A percentile compares a stretch with the other conserved stretches of the same genome.
Evolutionary conservation across 176 grass and related monocot genomes (phyloP).

Genomic region (Triticum turgidum): DNA sequence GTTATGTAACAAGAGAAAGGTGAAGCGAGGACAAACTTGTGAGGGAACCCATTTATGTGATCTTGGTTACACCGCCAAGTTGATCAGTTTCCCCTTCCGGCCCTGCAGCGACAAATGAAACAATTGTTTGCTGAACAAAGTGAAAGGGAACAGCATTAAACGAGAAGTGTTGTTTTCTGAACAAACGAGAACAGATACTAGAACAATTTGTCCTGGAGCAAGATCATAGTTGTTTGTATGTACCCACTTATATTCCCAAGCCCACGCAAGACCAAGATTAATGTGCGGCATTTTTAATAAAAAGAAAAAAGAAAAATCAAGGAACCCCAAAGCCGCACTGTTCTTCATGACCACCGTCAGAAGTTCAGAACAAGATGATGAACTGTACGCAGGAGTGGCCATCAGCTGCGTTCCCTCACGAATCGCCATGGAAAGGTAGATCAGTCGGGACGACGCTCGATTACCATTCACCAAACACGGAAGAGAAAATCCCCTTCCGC

Average conservation of each 20-base stretch:
- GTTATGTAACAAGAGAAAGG: neutral
- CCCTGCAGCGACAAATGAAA: neutral
- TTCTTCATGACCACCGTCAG: neutral
- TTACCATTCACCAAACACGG: too few species aligned
- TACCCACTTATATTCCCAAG: neutral
- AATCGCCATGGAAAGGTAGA: too few species aligned
- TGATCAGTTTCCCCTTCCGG: neutral
- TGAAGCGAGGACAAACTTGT: conserved; percentile 13
- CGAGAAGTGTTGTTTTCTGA: neutral
- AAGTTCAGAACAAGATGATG: neutral
- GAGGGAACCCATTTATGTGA: conserved; percentile 35
- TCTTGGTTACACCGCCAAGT: neutral
- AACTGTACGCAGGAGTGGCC: neutral
- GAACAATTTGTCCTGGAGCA: neutral
- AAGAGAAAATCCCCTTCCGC: neutral
- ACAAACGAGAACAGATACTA: neutral
- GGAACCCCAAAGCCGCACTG: neutral
- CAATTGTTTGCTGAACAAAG: neutral
- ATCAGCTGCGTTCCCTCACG: neutral
- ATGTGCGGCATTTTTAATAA: neutral
- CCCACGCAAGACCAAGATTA: neutral
- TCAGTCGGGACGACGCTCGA: neutral
- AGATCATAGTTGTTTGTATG: too few species aligned
- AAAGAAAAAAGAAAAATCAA: neutral
- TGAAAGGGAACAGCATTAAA: neutral